Evolutionary conservation across 352 stramenopile genomes (phyloP).

Genomic region (Blastocystis sp.): DNA sequence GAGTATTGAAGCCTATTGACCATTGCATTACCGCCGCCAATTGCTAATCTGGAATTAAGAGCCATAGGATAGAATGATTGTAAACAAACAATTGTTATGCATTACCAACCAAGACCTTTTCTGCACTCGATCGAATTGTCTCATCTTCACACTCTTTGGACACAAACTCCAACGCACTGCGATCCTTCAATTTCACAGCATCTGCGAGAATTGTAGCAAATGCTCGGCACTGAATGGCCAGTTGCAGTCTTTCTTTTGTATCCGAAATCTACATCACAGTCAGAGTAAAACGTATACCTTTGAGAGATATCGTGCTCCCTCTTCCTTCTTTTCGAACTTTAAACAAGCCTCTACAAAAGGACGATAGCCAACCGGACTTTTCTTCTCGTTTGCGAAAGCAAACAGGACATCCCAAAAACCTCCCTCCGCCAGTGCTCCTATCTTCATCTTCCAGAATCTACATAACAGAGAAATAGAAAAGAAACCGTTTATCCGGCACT

Average conservation of each 20-base stretch:
- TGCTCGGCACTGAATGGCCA: not conserved
- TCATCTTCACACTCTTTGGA: not conserved
- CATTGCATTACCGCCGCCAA: not conserved
- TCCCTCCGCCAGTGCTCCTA: conserved; percentile 19
- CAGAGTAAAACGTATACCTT: not conserved
- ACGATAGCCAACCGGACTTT: conserved; percentile 27
- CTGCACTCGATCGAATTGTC: not conserved
- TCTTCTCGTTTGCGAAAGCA: conserved; percentile 44
- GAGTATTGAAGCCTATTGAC: not conserved
- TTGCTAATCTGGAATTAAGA: not conserved
- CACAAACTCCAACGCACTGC: not conserved
- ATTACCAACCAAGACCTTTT: not conserved
- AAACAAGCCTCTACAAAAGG: conserved; percentile 39
- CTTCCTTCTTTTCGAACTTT: not conserved
- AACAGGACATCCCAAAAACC: conserved; percentile 31
- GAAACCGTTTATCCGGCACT: conserved; percentile 19
- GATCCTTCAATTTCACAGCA: conserved; percentile 41
- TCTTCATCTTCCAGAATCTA: conserved; percentile 45
- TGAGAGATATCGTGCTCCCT: not conserved
- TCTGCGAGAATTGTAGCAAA: not conserved
- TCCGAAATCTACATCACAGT: conserved; percentile 5
- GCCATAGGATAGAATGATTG: not conserved
- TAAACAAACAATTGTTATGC: not conserved
- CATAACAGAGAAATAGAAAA: no score
- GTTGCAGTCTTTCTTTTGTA: conserved; percentile 20